Evolutionary conservation across 306 rosid species (phyloP).

Genomic region (Cucumis sativus): Cucumber_9930_V3 NC_026660.2:14361001-14361500

Average conservation of each 20-base stretch:
- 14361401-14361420: not conserved
- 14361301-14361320: not conserved
- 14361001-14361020: conserved; percentile 75
- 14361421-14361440: not conserved
- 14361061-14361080: conserved; percentile 78
- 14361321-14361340: not conserved
- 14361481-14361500: not conserved
- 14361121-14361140: conserved; percentile 69
- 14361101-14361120: conserved; percentile 92
- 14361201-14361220: conserved; percentile 22
- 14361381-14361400: not conserved
- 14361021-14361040: conserved; percentile 63
- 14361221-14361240: conserved; percentile 48
- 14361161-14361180: conserved; percentile 1
- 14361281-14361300: conserved; percentile 40
- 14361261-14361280: conserved; percentile 33
- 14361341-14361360: not conserved
- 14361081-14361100: conserved; percentile 66
- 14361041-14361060: conserved; percentile 80
- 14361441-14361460: not conserved
- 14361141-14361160: conserved; percentile 53
- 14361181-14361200: conserved; percentile 1
- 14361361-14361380: not conserved
- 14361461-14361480: not conserved
- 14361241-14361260: conserved; percentile 40